Base-by-base conservation (phyloP, 129 eudicot species). In the Mikania micrantha region DNA sequence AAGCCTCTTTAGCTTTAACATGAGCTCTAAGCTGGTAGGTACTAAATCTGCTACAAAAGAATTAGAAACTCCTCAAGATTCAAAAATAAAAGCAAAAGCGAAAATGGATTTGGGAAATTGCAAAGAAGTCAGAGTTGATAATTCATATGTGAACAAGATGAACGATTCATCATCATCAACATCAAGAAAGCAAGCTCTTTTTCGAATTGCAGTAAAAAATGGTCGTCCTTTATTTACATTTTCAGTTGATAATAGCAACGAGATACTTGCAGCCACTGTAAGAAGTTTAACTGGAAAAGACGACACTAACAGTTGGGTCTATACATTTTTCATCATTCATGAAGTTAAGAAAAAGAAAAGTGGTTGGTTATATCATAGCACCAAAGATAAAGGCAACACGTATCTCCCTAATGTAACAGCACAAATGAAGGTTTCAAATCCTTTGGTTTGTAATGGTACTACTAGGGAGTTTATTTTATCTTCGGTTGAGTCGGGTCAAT, bases 181-280 rank as follows among this genome's bases (percentile, higher is more conserved):
- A 50, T 41, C 83, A 48, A 69, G 53, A 42, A 50, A 77, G 69
- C 90, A 83, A 79, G 97, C 96, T 21, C 85, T 81, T 44, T 77
- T 91, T 38, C 93, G 83, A 60, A 79, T 91, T 56, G 82, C 97
- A 22, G 72, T 83, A 15, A 91, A 81, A 61, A 83, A 85, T 38
- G 94, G 90, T 0, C 85, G 85, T 61, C 96, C 97, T 45, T 70
- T 87, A 19, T 91, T 83, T 69, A 91, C 90, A 10, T 87, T 87
- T 80, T 83, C 94, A 34, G 95, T 91, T 50, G 93, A 53, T 70
- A 79, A 85, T 70, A 76, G 72, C 34, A 62, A 77, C 10, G 83
- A 87, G 24, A 81, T 85, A 65, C 78, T 87, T 66, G 90, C 86
- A 58, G 95, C 97, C 44, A 87, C 95, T 0, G 72, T 81, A 64